Conservation (phyloP, 108 stramenopile genomes). For the Cyclotella atomus region DNA sequence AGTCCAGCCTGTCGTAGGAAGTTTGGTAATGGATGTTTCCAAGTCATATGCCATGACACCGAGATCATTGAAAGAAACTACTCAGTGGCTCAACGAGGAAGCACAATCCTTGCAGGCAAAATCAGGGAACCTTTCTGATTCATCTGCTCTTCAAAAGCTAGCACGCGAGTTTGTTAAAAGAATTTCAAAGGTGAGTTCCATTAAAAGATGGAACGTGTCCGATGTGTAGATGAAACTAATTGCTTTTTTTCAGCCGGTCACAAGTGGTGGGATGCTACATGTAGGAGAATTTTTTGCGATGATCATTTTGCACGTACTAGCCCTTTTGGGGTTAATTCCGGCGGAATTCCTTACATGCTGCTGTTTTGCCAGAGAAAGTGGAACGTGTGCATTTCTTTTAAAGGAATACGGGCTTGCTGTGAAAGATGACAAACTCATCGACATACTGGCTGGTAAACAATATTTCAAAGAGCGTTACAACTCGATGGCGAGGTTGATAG, state of each 20-base stretch:
- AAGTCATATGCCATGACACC: neutral
- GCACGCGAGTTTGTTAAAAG: neutral
- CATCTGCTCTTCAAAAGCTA: neutral
- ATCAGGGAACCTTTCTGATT: neutral
- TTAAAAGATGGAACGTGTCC: neutral
- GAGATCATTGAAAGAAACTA: neutral
- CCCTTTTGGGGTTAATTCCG: neutral
- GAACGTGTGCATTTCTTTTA: neutral
- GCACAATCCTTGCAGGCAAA: too few species aligned
- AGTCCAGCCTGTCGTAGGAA: neutral
- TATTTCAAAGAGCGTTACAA: neutral
- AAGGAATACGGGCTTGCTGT: neutral
- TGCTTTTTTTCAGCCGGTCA: neutral
- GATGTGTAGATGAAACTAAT: neutral
- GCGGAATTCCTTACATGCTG: neutral
- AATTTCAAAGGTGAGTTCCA: neutral
- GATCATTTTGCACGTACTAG: neutral
- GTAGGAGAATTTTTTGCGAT: neutral
- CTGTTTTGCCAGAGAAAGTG: neutral
- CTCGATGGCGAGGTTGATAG: neutral
- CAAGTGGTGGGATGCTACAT: neutral
- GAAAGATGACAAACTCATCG: neutral
- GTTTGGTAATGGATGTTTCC: neutral
- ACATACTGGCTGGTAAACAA: neutral
- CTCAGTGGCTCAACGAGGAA: neutral